Base-by-base conservation (phyloP, 371 early-diverging fungal genomes). In the Actinomortierella ambigua region DNA sequence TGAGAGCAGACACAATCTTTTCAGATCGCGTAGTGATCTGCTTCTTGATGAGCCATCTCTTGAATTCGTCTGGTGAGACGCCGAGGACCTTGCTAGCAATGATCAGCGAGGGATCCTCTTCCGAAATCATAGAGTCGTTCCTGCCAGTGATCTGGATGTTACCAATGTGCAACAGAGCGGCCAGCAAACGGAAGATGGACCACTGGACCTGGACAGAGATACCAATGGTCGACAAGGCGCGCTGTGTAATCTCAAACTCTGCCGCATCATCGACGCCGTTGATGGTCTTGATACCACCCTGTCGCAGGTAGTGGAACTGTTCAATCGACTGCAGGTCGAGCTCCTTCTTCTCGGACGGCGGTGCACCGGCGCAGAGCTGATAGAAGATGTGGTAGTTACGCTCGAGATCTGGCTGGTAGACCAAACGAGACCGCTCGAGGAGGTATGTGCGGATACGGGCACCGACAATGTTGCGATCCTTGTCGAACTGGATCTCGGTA, bases 371-470 rank as follows among this genome's bases (percentile, higher is more conserved):
- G 78, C 95, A 92, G 24, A 99, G 85, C 87, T 93, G 96, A 80
- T 99, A 99, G 78, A 99, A 99, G 59, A 99, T 95, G 80, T 99
- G 99, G 80, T 98, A 99, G 85, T 98, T 99, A 69, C 98, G 85
- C 79, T 99, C 99, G 0, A 85, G 81, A 40, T 86, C 83, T 1
- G 96, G 95, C 77, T 98, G 99, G 73, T 94, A 94, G 27, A 95
- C 89, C 49, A 99, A 82, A 65, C 99, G 89, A n/a, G 98, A 96
- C 58, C 97, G 89, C 77, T 99, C 99, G 63, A 99, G 78, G 9
- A 99, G 86, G 77, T 99, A 99, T 7, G 97, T 99, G 62, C 98
- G 86, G 69, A 99, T 98, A 54, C 84, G 88, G 7, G 98, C 99
- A 47, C 99, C 99, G 34, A 91, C 86, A 76, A 99, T 98, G 42